These are phyloP conservation scores for Erodium chrysanthum DNA, from an alignment of 441 rosid genomes.

Conservation along the genomic window DNA sequence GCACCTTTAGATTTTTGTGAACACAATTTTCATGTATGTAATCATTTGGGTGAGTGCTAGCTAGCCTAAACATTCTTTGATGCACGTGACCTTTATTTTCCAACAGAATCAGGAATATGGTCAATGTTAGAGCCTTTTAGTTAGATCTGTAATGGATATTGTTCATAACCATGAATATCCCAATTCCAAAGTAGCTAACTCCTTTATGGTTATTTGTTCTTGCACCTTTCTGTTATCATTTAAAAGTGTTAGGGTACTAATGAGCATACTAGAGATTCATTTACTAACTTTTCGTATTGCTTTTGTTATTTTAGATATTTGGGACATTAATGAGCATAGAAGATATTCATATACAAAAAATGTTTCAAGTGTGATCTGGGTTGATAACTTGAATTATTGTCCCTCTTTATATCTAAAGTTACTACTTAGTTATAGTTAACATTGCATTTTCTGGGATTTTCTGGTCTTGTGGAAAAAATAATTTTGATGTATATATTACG, in stretches of 20 bases:
- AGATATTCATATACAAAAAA: neutral
- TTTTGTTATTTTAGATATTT: neutral
- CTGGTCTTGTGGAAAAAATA: neutral
- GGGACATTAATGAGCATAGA: neutral
- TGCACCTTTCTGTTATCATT: neutral
- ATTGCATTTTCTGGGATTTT: neutral
- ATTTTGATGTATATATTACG: neutral
- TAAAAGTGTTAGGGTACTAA: neutral
- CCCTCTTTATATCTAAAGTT: neutral
- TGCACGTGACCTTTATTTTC: neutral
- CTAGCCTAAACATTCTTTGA: neutral
- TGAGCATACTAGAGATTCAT: conserved; percentile 1
- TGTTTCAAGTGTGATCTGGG: conserved; percentile 5
- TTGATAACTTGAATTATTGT: neutral
- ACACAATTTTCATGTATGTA: neutral
- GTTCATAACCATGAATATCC: neutral
- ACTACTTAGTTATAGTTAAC: neutral
- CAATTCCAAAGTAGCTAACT: neutral
- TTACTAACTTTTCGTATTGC: neutral
- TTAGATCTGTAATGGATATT: neutral
- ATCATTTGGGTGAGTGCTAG: neutral
- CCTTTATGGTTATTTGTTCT: neutral
- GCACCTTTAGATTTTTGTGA: neutral
- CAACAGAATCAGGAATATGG: neutral
- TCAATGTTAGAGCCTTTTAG: neutral